These are phyloP conservation scores for Phalaenopsis aphrodite DNA, from an alignment of 106 monocot genomes.

Conservation along the genomic window DNA sequence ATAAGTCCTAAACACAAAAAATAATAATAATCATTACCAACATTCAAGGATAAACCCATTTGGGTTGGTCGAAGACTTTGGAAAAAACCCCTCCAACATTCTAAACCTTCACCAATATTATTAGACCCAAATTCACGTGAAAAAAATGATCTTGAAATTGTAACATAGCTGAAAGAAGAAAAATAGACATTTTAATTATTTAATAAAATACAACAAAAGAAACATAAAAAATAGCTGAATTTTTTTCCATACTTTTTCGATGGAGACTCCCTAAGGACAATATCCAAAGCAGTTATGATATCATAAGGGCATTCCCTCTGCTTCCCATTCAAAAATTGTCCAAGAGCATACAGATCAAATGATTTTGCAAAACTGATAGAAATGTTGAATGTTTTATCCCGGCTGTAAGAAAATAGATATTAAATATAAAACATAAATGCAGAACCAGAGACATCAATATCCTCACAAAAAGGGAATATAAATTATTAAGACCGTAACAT, in stretches of 20 bases:
- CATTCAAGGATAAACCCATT: too few relatives aligned
- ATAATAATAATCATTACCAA: too few relatives aligned
- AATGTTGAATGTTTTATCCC: slow-evolving; percentile 23
- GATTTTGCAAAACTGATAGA: too few relatives aligned
- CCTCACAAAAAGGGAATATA: too few relatives aligned
- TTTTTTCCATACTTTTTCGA: slow-evolving; percentile 16
- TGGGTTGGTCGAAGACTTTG: slow-evolving; percentile 63
- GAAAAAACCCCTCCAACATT: slow-evolving; percentile 79
- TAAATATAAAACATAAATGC: neutral
- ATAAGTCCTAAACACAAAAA: neutral
- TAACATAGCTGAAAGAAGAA: too few relatives aligned
- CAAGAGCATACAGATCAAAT: slow-evolving; percentile 18
- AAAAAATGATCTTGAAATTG: too few relatives aligned
- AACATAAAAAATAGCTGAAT: neutral
- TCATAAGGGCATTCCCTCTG: slow-evolving; percentile 29
- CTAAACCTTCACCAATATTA: slow-evolving; percentile 37
- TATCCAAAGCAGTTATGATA: too few relatives aligned
- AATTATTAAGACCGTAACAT: too few relatives aligned
- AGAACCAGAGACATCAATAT: too few relatives aligned
- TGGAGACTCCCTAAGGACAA: slow-evolving; percentile 23
- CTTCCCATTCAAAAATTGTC: slow-evolving; percentile 24
- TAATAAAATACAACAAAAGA: neutral
- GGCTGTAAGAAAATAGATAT: slow-evolving; percentile 3
- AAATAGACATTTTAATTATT: neutral
- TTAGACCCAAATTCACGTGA: too few relatives aligned